Conservation (phyloP, 257 asterid species). For the Anisodus acutangulus region DNA sequence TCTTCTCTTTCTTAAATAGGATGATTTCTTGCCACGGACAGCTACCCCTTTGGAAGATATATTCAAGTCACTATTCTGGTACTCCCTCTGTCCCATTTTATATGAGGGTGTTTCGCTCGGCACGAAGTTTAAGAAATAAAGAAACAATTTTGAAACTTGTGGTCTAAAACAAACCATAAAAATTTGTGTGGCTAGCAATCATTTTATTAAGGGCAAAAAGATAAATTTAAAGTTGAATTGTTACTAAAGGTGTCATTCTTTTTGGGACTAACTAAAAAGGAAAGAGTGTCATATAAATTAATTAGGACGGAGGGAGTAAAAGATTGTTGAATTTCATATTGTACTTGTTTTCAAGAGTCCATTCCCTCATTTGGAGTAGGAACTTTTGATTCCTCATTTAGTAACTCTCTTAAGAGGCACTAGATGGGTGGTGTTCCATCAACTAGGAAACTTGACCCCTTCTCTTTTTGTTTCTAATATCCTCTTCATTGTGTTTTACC, state of each 20-base stretch:
- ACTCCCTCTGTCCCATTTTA: too few species aligned
- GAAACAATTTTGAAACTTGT: too few species aligned
- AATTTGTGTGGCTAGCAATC: too few species aligned
- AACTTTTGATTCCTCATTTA: background rate
- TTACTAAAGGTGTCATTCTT: too few species aligned
- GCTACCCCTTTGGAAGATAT: constrained; percentile 93
- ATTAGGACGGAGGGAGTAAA: constrained; percentile 28
- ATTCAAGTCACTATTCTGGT: constrained; percentile 87
- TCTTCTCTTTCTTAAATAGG: constrained; percentile 51
- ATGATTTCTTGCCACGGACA: constrained; percentile 89
- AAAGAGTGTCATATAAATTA: too few species aligned
- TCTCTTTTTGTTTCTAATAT: background rate
- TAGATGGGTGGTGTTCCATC: background rate
- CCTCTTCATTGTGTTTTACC: background rate
- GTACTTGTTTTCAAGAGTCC: constrained; percentile 5
- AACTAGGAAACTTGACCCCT: constrained; percentile 17
- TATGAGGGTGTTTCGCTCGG: too few species aligned
- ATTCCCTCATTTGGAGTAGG: background rate
- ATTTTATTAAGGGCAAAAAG: too few species aligned
- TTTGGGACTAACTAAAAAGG: too few species aligned
- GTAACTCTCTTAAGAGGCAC: background rate
- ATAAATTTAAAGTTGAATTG: too few species aligned
- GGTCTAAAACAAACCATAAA: too few species aligned
- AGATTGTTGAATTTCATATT: background rate
- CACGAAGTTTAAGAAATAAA: too few species aligned